phyloP scores from a whole-genome alignment of 1,284 basidiomycete species.

The Chalciporus sp. region DNA sequence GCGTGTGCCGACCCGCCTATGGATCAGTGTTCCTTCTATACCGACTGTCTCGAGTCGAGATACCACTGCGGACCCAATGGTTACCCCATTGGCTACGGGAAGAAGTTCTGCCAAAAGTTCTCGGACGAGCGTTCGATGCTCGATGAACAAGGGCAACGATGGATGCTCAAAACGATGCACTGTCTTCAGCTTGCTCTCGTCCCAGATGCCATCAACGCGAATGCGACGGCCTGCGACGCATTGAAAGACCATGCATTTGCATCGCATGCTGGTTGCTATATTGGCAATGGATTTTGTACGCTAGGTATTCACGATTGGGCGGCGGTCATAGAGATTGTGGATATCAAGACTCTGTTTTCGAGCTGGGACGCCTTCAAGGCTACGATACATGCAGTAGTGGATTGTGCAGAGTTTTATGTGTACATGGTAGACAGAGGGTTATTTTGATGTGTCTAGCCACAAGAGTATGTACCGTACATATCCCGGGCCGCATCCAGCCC shows the following conservation, averaged over 20 bases:
- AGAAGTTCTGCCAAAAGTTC: constrained; percentile 43
- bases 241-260: constrained; percentile 41
- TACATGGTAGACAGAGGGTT: constrained; percentile 17
- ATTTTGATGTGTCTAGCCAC: constrained; percentile 6
- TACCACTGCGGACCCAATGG: constrained; percentile 45
- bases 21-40: constrained; percentile 47
- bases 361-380: constrained; percentile 26
- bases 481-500: too few species aligned
- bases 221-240: constrained; percentile 34
- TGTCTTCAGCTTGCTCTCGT: constrained; percentile 46
- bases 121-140: constrained; percentile 30
- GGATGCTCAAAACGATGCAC: constrained; percentile 49
- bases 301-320: constrained; percentile 39
- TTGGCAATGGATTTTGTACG: constrained; percentile 41
- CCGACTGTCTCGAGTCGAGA: constrained; percentile 43
- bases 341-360: constrained; percentile 23
- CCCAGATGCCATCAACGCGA: constrained; percentile 33
- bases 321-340: constrained; percentile 41
- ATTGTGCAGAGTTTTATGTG: constrained; percentile 16
- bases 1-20: constrained; percentile 39
- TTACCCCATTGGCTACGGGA: constrained; percentile 46
- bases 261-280: constrained; percentile 45
- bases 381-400: constrained; percentile 6
- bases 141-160: constrained; percentile 37
- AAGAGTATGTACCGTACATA: too few species aligned